These are phyloP conservation scores for Ceratocystis albifundus DNA, from an alignment of 2,329 filamentous ascomycete species.

Conservation along the genomic window DNA sequence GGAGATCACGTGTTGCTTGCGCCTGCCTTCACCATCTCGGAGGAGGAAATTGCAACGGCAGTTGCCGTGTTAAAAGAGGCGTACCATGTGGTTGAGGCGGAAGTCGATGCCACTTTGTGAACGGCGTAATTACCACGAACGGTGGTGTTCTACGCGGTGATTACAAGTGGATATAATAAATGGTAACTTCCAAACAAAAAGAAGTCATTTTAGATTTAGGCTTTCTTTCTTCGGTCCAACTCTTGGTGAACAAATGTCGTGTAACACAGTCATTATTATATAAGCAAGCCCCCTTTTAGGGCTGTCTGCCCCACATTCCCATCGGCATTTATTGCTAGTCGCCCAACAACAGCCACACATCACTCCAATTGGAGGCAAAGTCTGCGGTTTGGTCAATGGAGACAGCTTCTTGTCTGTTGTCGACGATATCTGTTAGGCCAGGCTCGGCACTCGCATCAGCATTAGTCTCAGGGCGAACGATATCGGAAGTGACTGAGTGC, in stretches of 20 bases:
- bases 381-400: background rate
- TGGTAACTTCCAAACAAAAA: background rate
- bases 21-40: constrained; percentile 54
- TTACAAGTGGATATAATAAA: background rate
- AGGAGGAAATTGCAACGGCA: constrained; percentile 40
- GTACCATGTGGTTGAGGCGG: background rate
- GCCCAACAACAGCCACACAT: constrained; percentile 21
- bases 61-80: background rate
- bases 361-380: constrained; percentile 16
- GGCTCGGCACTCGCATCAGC: too few relatives aligned
- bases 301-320: background rate
- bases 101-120: constrained; percentile 2
- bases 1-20: constrained; percentile 62
- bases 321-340: constrained; percentile 6
- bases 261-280: background rate
- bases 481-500: background rate
- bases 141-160: background rate
- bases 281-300: background rate
- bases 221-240: background rate
- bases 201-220: background rate
- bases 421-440: background rate
- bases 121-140: background rate
- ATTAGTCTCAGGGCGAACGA: background rate
- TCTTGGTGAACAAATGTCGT: background rate
- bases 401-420: background rate